Percentiles rank a stretch among this genome's conserved stretches.
These are phyloP conservation scores for Basipetospora sp. DNA, from an alignment of 2,329 filamentous ascomycete genomes.

Conservation along the genomic window DNA sequence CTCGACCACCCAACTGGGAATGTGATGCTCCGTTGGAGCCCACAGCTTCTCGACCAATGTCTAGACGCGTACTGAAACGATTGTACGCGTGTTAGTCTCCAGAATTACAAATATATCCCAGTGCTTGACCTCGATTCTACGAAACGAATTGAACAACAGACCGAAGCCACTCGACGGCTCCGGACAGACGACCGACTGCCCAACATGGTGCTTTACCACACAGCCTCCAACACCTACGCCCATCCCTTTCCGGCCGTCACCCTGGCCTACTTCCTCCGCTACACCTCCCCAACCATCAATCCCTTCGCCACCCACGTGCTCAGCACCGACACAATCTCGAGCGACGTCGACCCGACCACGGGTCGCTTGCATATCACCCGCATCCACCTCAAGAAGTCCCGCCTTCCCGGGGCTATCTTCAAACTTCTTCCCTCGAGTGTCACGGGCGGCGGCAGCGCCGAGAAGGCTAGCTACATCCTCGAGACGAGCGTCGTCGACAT, in stretches of 20 bases:
- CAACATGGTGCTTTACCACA: slow-evolving; percentile 49
- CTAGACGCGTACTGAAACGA: background rate
- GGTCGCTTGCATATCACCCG: slow-evolving; percentile 65
- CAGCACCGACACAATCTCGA: slow-evolving; percentile 69
- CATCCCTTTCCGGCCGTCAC: slow-evolving; percentile 76
- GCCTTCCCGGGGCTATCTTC: slow-evolving; percentile 58
- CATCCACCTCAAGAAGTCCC: slow-evolving; percentile 68
- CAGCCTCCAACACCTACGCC: slow-evolving; percentile 56
- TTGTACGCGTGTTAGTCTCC: too few relatives aligned
- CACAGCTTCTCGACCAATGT: slow-evolving; percentile 3
- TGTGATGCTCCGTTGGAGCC: slow-evolving; percentile 2
- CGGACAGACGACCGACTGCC: slow-evolving; percentile 7
- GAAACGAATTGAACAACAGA: background rate
- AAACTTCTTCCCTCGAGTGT: slow-evolving; percentile 59
- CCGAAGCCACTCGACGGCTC: too few relatives aligned
- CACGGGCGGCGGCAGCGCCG: slow-evolving; percentile 46
- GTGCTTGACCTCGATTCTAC: background rate
- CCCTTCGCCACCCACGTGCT: slow-evolving; percentile 71
- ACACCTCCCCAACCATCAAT: slow-evolving; percentile 56
- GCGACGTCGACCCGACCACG: slow-evolving; percentile 55
- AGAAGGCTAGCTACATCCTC: slow-evolving; percentile 65
- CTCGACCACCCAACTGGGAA: too few relatives aligned
- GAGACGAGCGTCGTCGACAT: slow-evolving; percentile 69
- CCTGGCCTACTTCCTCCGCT: slow-evolving; percentile 78
- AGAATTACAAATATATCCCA: too few relatives aligned